A percentile compares a stretch with the other conserved stretches of the same genome.
phyloP scores from a whole-genome alignment of 441 rosid genomes.

The Erodium texanum region DNA sequence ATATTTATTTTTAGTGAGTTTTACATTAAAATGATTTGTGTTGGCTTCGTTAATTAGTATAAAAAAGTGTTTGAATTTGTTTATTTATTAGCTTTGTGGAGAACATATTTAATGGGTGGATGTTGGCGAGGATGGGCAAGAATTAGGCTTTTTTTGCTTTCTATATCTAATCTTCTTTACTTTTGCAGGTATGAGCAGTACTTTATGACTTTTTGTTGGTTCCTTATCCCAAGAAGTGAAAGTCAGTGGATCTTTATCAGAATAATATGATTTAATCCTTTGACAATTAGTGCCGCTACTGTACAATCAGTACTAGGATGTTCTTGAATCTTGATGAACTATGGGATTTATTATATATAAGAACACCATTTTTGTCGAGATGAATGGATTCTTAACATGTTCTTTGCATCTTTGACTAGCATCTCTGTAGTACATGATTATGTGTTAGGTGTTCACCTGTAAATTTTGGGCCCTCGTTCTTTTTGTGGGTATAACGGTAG shows the following conservation, averaged over 20 bases:
- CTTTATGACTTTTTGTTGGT: conserved; percentile 1
- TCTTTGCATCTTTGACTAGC: not conserved
- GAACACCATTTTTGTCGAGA: not conserved
- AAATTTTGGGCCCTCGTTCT: too few relatives aligned
- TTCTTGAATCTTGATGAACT: not conserved
- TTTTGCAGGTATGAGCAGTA: not conserved
- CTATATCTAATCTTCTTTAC: not conserved
- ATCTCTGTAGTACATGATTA: too few relatives aligned
- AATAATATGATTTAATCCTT: not conserved
- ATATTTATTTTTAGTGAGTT: not conserved
- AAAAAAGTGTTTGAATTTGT: too few relatives aligned
- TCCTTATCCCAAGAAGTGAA: conserved; percentile 2
- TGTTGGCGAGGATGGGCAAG: not conserved
- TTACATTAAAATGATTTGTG: not conserved
- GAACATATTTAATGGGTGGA: not conserved
- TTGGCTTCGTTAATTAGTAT: too few relatives aligned
- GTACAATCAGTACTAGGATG: not conserved
- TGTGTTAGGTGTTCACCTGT: too few relatives aligned
- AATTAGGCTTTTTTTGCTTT: not conserved
- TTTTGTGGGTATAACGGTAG: too few relatives aligned
- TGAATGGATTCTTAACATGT: not conserved
- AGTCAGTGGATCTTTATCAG: not conserved
- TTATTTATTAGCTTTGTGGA: not conserved
- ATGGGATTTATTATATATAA: not conserved
- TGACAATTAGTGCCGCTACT: not conserved